Base-by-base conservation (phyloP, 495 filamentous ascomycete species). In the Recurvomyces mirabilis region DNA sequence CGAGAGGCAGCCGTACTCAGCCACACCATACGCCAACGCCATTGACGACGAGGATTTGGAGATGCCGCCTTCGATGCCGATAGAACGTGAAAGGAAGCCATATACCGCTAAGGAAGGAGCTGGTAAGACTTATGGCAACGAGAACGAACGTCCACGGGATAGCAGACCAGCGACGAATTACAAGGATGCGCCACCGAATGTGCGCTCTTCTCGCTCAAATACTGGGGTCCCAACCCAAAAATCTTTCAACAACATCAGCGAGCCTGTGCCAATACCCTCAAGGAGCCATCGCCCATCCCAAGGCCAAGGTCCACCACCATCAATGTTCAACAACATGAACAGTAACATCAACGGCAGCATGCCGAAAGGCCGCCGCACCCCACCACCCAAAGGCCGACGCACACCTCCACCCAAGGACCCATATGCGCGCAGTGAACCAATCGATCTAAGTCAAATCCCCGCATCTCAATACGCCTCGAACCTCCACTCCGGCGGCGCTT, bases 1-100 rank as follows among this genome's bases (percentile, higher is more conserved):
- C 34, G 73, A 74, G 37, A 64, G 73, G 5, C 66, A 67, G 38
- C 64, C 68, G n/a, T 69, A 74, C 32, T 43, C 46, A 14, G 23
- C 26, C 19, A 36, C 41, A 15, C 34, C 49, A 12, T 14, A 17
- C 6, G 59, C 65, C 0, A 59, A 62, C 3, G 59, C 63, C 1
- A 50, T 72, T 12, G 72, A 74, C 22, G 66, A 72, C 23, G n/a
- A n/a, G n/a, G 67, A 66, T 17, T 69, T 74, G 22, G 61, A 70
- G 0, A 44, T 54, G 9, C 60, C 61, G n/a, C 55, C 65, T 1
- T 52, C 69, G 6, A 61, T 65, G 1, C 70, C 72, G 0, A 69
- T 79, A 20, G 77, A 81, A 54, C 72, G 77, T 5, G 73, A 79
- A 48, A 64, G 77, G 41, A 77, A 80, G 38, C 77, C 77, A 0